A percentile compares a stretch with the other conserved stretches of the same genome.
Evolutionary conservation across 331 rosid genomes (phyloP).

Genomic region (Quercus tomentella): DNA sequence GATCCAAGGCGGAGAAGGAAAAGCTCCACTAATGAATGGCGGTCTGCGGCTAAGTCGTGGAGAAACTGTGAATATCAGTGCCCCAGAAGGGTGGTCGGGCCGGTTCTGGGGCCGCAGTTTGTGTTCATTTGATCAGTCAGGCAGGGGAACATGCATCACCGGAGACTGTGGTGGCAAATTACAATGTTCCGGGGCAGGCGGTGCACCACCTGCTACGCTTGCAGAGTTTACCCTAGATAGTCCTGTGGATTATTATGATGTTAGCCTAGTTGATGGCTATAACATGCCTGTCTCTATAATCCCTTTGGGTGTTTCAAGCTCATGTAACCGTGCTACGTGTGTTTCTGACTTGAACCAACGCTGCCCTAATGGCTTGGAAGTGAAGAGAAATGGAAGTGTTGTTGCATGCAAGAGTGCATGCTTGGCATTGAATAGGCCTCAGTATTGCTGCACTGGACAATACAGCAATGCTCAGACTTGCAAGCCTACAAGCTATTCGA

Average conservation of each 20-base stretch:
- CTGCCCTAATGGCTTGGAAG: constrained; percentile 28
- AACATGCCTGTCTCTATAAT: constrained; percentile 34
- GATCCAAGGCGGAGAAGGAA: constrained; percentile 39
- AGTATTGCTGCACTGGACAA: constrained; percentile 26
- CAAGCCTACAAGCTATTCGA: constrained; percentile 26
- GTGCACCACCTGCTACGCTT: constrained; percentile 30
- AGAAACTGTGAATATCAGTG: constrained; percentile 16
- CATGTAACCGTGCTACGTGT: constrained; percentile 17
- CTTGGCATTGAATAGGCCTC: constrained; percentile 30
- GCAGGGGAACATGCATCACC: constrained; percentile 29
- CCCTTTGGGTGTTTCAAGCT: constrained; percentile 21
- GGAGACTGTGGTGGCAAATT: constrained; percentile 44
- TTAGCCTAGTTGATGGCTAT: constrained; percentile 49
- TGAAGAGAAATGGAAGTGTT: constrained; percentile 16
- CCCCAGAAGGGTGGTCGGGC: constrained; percentile 48
- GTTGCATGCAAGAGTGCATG: constrained; percentile 44
- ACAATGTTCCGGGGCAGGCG: constrained; percentile 32
- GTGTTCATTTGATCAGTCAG: constrained; percentile 27
- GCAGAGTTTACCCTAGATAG: constrained; percentile 50
- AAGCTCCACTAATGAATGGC: constrained; percentile 32
- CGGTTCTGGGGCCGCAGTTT: constrained; percentile 27
- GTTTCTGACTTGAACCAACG: constrained; percentile 17
- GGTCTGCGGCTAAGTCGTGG: constrained; percentile 33
- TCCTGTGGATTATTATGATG: constrained; percentile 31
- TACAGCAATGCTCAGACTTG: constrained; percentile 23